A percentile compares a stretch with the other conserved stretches of the same genome.
These are phyloP conservation scores for Saccharomyces hybrid DNA, from an alignment of 1,139 yeast species.

Conservation along the genomic window DNA sequence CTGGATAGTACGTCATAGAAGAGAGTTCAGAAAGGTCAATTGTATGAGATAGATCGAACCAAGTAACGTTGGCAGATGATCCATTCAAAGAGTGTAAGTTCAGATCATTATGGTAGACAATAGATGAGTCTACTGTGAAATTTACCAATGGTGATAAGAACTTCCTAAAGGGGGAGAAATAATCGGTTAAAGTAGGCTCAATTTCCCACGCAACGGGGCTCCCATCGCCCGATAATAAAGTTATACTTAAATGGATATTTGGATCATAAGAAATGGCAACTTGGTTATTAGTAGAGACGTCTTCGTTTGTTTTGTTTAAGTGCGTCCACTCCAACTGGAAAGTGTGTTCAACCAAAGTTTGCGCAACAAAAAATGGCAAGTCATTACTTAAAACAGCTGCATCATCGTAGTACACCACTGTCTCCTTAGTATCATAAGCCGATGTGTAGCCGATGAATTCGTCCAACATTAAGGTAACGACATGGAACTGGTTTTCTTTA, in stretches of 20 bases:
- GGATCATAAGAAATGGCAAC: conserved; percentile 53
- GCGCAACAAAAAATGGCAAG: conserved; percentile 54
- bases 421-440: conserved; percentile 35
- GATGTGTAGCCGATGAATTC: conserved; percentile 21
- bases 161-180: conserved; percentile 42
- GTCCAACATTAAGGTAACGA: conserved; percentile 25
- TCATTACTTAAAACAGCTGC: conserved; percentile 47
- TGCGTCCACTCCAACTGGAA: conserved; percentile 41
- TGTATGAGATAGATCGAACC: conserved; percentile 32
- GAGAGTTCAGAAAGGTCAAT: conserved; percentile 36
- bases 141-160: conserved; percentile 50
- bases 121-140: conserved; percentile 71
- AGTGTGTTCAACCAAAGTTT: conserved; percentile 48
- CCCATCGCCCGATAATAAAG: conserved; percentile 51
- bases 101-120: conserved; percentile 52
- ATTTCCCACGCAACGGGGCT: conserved; percentile 53
- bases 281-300: conserved; percentile 14
- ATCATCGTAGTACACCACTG: conserved; percentile 42
- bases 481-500: conserved; percentile 18
- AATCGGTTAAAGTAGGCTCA: conserved; percentile 35
- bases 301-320: conserved; percentile 11
- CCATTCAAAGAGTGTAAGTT: conserved; percentile 37
- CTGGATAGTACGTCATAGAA: conserved; percentile 24
- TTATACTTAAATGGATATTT: conserved; percentile 58
- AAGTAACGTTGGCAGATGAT: conserved; percentile 33